These are phyloP conservation scores for Jacaranda copaia DNA, from an alignment of 257 asterid genomes.

Conservation along the genomic window DNA sequence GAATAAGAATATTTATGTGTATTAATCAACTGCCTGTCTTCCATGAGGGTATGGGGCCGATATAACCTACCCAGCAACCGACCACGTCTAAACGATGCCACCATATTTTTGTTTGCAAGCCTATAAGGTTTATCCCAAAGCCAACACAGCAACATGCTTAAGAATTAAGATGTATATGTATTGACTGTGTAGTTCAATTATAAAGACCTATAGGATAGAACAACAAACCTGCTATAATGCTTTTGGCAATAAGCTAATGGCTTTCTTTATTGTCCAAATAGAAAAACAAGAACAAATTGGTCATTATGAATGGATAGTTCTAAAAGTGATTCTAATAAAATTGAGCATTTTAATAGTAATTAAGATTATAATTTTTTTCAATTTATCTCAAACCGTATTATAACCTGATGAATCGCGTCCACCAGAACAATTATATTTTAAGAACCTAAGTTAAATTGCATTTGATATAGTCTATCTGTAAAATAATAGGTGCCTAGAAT, in stretches of 20 bases:
- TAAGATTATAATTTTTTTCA: no score
- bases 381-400: no score
- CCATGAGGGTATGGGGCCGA: conserved; percentile 35
- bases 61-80: conserved; percentile 24
- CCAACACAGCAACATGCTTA: conserved; percentile 25
- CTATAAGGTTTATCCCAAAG: not conserved
- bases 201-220: not conserved
- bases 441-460: no score
- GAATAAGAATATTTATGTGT: conserved; percentile 18
- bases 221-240: not conserved
- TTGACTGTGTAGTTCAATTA: no score
- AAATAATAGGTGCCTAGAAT: no score
- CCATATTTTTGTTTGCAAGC: conserved; percentile 26
- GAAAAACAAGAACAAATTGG: not conserved
- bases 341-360: no score
- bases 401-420: no score
- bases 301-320: not conserved
- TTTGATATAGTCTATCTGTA: no score
- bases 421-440: no score
- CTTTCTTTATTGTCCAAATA: not conserved
- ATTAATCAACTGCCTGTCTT: not conserved
- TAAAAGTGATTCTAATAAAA: no score
- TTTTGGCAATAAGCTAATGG: not conserved
- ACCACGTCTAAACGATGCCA: conserved; percentile 21
- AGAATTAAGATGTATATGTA: not conserved